Base-by-base conservation (phyloP, 768 basidiomycete species). In the Leccinum aurantiacum region DNA sequence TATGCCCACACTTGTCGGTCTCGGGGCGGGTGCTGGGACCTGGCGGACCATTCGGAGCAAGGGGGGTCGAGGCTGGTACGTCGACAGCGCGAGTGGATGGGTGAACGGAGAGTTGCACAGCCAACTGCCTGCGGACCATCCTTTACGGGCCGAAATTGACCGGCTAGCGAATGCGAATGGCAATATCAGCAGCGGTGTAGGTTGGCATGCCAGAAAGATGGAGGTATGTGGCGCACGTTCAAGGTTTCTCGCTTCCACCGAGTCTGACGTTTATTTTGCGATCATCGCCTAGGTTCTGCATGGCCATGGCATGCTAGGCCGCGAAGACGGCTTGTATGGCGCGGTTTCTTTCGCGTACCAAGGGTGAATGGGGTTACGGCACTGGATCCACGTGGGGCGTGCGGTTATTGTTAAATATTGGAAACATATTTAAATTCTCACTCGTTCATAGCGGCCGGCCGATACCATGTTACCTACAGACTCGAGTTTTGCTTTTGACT, bases 191-290 rank as follows among this genome's bases (percentile, higher is more conserved):
- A 92, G 89, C 67, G 90, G 89, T 4, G 84, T 96, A 6, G 96
- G 96, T 1, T 98, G 95, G 95, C 94, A 97, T 75, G 87, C 91
- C 22, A 78, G 95, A 59, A 99, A 99, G 77, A 94, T 97, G 92
- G 95, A 97, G 84, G 91, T 93, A 67, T 58, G 88, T 76, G n/a
- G 41, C 9, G 10, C n/a, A 25, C 61, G 52, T 17, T 5, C 41
- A 44, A 44, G 8, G 4, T 53, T 62, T 6, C 10, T 47, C 53
- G 19, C 17, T 60, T 35, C 19, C 57, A 27, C 27, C 25, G 13
- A 17, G 31, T 2, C 35, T 60, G 37, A 65, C 49, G 35, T 31
- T 57, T 11, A 46, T 47, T 44, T 61, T 31, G 35, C 51, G 41
- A 44, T 44, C 9, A n/a, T 41, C 13, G 1, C 35, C 29, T 59